Conservation (phyloP, 2,329 filamentous ascomycete species). For the Periconia sp. region DNA sequence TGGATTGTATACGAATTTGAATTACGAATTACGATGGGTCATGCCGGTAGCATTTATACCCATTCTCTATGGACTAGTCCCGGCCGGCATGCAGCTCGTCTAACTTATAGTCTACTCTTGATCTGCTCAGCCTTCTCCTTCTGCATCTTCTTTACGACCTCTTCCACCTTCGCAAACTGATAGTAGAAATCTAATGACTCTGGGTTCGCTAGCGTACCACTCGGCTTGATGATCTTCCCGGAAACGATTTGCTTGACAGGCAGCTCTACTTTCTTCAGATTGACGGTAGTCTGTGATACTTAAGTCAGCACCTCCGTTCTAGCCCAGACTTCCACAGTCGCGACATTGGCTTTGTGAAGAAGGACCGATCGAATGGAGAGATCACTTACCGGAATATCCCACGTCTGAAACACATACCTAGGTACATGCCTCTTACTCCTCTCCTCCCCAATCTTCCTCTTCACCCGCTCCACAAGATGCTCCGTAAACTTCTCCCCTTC, state of each 20-base stretch:
- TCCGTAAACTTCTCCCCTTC: slow-evolving; percentile 63
- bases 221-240: slow-evolving; percentile 74
- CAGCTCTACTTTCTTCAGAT: slow-evolving; percentile 84
- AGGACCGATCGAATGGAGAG: too few species aligned
- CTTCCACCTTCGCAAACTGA: slow-evolving; percentile 75
- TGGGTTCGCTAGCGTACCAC: slow-evolving; percentile 78
- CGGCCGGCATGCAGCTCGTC: too few species aligned
- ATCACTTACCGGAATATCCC: slow-evolving; percentile 75
- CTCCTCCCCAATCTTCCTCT: slow-evolving; percentile 68
- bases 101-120: slow-evolving; percentile 38
- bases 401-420: slow-evolving; percentile 78
- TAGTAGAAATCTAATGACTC: slow-evolving; percentile 79
- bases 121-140: slow-evolving; percentile 16
- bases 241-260: slow-evolving; percentile 86
- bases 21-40: too few species aligned
- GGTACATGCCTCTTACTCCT: slow-evolving; percentile 78
- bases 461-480: slow-evolving; percentile 64
- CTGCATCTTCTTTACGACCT: slow-evolving; percentile 49
- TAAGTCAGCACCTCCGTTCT: slow-evolving; percentile 4
- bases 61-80: too few species aligned
- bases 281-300: slow-evolving; percentile 72
- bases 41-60: too few species aligned
- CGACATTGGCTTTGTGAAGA: too few species aligned
- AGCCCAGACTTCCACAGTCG: too few species aligned
- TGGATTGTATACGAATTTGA: too few species aligned